Evolutionary conservation across 208 protist species (phyloP), one percentile per base, ranked within the genome.

Genomic region (Leishmania mexicana): DNA sequence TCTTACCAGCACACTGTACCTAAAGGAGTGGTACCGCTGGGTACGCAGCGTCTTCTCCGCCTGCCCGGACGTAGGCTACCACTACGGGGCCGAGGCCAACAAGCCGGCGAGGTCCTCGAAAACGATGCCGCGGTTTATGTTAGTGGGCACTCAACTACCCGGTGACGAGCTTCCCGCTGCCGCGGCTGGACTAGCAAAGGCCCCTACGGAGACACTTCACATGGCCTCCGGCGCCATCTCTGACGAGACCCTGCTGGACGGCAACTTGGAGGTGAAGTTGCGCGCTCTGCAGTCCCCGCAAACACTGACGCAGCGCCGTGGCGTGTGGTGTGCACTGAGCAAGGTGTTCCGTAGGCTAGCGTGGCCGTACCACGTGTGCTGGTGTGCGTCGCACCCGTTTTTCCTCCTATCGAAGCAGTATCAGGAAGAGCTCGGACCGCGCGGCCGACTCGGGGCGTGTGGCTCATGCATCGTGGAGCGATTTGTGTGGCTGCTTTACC

Each of bases 11-110:
- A 87, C 89, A 15, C 75, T 85, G n/a, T 84, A 88, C 62, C 85
- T 95, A 11, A 70, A 81, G 10, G 78, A 81, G 45, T 94, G 92
- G 91, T 94, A 96, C 75, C 60, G 84, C 24, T 81, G 82, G 76
- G 67, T 94, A 35, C 75, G 81, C 42, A 84, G 45, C 45, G 64
- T 91, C 4, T 65, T 91, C 35, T 73, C 73, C 21, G 53, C 47
- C n/a, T 38, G 65, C 24, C 51, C 49, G 49, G 13, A 38, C 11
- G 45, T 76, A 40, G 62, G 53, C 57, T 54, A 47, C 58, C 62
- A 73, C 49, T 40, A 53, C 49, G 75, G 72, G 47, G 74, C 67
- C 70, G 75, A 57, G 2, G 51, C 65, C 19, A 58, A 42, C 60
- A 76, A 42, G 40, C 35, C 42, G n/a, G 45, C 47, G 45, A 78